These are phyloP conservation scores for Zymoseptoria ardabiliae DNA, from an alignment of 2,329 filamentous ascomycete species.

Conservation along the genomic window DNA sequence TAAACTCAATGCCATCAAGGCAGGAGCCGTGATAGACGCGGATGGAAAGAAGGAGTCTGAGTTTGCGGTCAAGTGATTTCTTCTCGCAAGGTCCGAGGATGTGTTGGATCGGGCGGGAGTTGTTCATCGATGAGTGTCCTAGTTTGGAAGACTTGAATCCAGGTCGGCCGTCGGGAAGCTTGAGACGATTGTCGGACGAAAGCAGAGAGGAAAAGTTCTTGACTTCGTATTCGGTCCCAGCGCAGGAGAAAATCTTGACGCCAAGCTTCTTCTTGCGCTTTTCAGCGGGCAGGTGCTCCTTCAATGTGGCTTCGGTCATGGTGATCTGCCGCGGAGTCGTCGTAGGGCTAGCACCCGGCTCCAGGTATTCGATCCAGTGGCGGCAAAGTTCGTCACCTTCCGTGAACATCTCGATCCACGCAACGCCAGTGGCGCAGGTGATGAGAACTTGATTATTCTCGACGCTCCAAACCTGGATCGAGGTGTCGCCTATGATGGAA, in stretches of 20 bases:
- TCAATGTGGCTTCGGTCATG: conserved; percentile 68
- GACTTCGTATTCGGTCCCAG: conserved; percentile 65
- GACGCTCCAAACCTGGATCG: conserved; percentile 78
- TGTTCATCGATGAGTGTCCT: conserved; percentile 64
- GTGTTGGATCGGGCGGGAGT: conserved; percentile 62
- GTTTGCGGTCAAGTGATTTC: conserved; percentile 33
- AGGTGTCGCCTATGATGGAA: conserved; percentile 57
- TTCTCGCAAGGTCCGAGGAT: conserved; percentile 62
- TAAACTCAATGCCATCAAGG: conserved; percentile 82
- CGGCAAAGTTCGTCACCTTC: conserved; percentile 77
- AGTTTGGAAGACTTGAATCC: conserved; percentile 71
- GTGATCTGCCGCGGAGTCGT: conserved; percentile 62
- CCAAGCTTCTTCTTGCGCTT: conserved; percentile 63
- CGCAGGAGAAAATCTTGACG: conserved; percentile 68
- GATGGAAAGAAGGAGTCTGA: conserved; percentile 65
- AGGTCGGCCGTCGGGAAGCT: conserved; percentile 64
- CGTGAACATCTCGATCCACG: conserved; percentile 74
- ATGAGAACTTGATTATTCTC: conserved; percentile 69
- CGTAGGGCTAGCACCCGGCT: conserved; percentile 50
- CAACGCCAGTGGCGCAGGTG: conserved; percentile 72
- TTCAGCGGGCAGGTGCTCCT: conserved; percentile 61
- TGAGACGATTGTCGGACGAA: conserved; percentile 65
- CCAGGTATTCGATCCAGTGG: conserved; percentile 72
- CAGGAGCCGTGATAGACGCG: conserved; percentile 69
- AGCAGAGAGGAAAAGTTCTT: conserved; percentile 64